Evolutionary conservation across 805 yeast species (phyloP).

Genomic region (Metschnikowia shivogae): DNA sequence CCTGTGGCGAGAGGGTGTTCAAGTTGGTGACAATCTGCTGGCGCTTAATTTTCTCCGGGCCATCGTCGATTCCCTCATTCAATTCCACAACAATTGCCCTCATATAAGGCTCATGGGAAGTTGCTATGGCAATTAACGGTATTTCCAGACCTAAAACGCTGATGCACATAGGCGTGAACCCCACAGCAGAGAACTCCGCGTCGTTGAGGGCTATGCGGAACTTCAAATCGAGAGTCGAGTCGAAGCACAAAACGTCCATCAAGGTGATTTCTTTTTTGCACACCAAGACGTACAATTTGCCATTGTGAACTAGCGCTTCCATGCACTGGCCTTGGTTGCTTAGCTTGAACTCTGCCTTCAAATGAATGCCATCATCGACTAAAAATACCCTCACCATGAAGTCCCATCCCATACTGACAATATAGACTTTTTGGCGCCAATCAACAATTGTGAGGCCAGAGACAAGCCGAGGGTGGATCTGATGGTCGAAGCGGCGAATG

Average conservation of each 20-base stretch:
- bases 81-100: slow-evolving; percentile 53
- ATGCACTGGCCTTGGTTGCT: slow-evolving; percentile 52
- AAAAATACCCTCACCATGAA: slow-evolving; percentile 36
- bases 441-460: slow-evolving; percentile 31
- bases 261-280: slow-evolving; percentile 60
- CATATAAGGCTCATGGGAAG: slow-evolving; percentile 78
- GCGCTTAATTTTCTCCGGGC: slow-evolving; percentile 18
- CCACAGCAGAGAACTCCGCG: slow-evolving; percentile 63
- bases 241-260: slow-evolving; percentile 40
- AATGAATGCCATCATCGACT: slow-evolving; percentile 14
- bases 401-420: slow-evolving; percentile 63
- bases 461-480: slow-evolving; percentile 34
- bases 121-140: slow-evolving; percentile 54
- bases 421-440: slow-evolving; percentile 24
- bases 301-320: slow-evolving; percentile 26
- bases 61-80: slow-evolving; percentile 24
- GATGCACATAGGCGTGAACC: slow-evolving; percentile 56
- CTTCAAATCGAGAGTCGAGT: slow-evolving; percentile 17
- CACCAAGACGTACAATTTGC: slow-evolving; percentile 42
- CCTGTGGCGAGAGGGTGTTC: slow-evolving; percentile 61
- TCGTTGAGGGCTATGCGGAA: slow-evolving; percentile 60
- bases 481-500: slow-evolving; percentile 14
- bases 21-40: slow-evolving; percentile 27
- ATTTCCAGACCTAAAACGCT: slow-evolving; percentile 16
- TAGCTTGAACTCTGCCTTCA: slow-evolving; percentile 27